Evolutionary conservation across 495 filamentous ascomycete genomes (phyloP).

Genomic region (Cudoniella acicularis): DNA sequence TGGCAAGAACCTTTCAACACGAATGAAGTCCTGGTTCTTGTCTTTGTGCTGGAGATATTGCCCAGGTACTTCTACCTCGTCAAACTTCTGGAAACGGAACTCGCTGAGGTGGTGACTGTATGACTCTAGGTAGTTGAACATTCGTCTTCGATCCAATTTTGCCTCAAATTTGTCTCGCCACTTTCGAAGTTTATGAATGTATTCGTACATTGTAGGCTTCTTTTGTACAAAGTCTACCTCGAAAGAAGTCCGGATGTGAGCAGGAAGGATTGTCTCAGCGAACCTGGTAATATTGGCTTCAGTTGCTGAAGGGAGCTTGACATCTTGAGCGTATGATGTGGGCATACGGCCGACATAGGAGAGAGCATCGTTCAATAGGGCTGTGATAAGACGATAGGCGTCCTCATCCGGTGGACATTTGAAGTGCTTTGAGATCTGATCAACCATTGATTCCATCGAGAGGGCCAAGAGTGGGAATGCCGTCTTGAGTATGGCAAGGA

Average conservation of each 20-base stretch:
- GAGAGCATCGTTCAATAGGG: slow-evolving; percentile 89
- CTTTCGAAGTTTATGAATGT: slow-evolving; percentile 92
- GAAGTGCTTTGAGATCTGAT: slow-evolving; percentile 97
- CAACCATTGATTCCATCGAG: slow-evolving; percentile 99
- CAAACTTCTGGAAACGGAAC: slow-evolving; percentile 94
- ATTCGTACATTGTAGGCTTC: slow-evolving; percentile 94
- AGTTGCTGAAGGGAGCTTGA: slow-evolving; percentile 83
- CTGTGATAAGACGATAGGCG: slow-evolving; percentile 95
- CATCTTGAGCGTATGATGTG: slow-evolving; percentile 78
- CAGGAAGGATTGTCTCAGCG: slow-evolving; percentile 89
- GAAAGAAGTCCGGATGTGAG: slow-evolving; percentile 89
- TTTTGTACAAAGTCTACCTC: slow-evolving; percentile 91
- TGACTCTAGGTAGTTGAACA: slow-evolving; percentile 66
- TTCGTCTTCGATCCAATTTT: slow-evolving; percentile 82
- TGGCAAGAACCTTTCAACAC: slow-evolving; percentile 93
- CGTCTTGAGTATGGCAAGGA: slow-evolving; percentile 89
- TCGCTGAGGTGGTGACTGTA: slow-evolving; percentile 90
- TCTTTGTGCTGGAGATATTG: slow-evolving; percentile 96
- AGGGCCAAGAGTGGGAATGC: slow-evolving; percentile 92
- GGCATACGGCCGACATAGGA: slow-evolving; percentile 85
- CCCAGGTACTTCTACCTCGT: slow-evolving; percentile 96
- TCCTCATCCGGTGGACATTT: slow-evolving; percentile 98
- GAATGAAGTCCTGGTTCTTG: slow-evolving; percentile 96
- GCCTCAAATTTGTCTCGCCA: slow-evolving; percentile 99
- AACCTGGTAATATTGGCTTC: slow-evolving; percentile 96